Evolutionary conservation across 1,284 basidiomycete genomes (phyloP).

Genomic region (Pholiota adiposa): DNA sequence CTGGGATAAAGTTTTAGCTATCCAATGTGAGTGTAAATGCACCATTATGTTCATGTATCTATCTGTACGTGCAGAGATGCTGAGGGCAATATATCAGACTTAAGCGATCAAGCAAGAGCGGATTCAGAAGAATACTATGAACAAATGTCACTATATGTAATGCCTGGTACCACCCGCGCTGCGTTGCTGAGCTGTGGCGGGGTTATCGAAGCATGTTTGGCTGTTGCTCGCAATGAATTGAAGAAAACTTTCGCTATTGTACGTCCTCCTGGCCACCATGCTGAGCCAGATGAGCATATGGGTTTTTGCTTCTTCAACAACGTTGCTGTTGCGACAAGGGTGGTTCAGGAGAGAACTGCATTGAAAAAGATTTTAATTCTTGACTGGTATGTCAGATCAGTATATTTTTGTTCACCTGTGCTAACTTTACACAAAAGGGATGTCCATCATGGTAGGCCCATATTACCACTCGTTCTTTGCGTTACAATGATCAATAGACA

Average conservation of each 20-base stretch:
- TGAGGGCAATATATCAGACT: conserved; percentile 47
- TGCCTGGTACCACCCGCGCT: conserved; percentile 81
- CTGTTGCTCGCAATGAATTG: conserved; percentile 83
- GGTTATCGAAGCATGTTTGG: conserved; percentile 88
- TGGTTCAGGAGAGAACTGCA: conserved; percentile 70
- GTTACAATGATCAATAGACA: not conserved
- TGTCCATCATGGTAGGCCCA: conserved; percentile 89
- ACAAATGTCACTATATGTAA: conserved; percentile 90
- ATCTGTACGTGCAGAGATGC: conserved; percentile 13
- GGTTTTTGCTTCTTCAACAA: conserved; percentile 99
- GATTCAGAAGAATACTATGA: conserved; percentile 85
- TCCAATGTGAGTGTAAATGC: conserved; percentile 61
- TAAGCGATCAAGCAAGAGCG: conserved; percentile 73
- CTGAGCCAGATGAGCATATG: conserved; percentile 97
- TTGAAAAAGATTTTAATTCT: conserved; percentile 88
- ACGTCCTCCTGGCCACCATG: conserved; percentile 97
- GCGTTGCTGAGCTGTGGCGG: conserved; percentile 93
- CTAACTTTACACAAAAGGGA: conserved; percentile 65
- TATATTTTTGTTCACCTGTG: conserved; percentile 8
- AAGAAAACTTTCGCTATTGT: conserved; percentile 95
- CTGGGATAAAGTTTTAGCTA: conserved; percentile 88
- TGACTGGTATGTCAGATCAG: conserved; percentile 77
- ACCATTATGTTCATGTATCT: conserved; percentile 15
- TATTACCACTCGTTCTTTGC: not conserved
- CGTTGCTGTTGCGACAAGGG: conserved; percentile 90